phyloP scores from a whole-genome alignment of 495 filamentous ascomycete species.

The Aspergillus cavernicola region DNA sequence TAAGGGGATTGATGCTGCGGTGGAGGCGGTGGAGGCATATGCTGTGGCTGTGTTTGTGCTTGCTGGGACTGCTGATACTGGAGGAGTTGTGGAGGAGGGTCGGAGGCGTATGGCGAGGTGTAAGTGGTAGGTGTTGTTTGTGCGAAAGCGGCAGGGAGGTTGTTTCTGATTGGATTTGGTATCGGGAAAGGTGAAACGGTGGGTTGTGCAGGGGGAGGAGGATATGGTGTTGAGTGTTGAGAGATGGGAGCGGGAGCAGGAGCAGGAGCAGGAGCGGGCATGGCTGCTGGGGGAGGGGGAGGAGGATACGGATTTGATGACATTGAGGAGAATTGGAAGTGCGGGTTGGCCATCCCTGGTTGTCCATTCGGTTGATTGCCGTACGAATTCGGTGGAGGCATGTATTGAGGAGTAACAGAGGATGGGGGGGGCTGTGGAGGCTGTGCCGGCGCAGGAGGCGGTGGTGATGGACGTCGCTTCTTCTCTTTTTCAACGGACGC shows the following conservation, averaged over 20 bases:
- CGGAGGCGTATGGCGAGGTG: constrained; percentile 42
- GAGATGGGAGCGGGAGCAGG: constrained; percentile 20
- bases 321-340: constrained; percentile 45
- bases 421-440: constrained; percentile 30
- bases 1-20: constrained; percentile 29
- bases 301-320: constrained; percentile 31
- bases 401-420: constrained; percentile 37
- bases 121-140: constrained; percentile 38
- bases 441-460: constrained; percentile 46
- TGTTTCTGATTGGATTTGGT: constrained; percentile 41
- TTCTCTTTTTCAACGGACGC: constrained; percentile 68
- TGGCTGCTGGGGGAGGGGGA: constrained; percentile 15
- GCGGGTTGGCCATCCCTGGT: constrained; percentile 34
- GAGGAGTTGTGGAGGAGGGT: constrained; percentile 32
- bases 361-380: constrained; percentile 26
- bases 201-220: constrained; percentile 17
- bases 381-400: constrained; percentile 41
- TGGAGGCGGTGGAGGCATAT: constrained; percentile 21
- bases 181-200: constrained; percentile 33
- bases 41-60: constrained; percentile 9
- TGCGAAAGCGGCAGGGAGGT: constrained; percentile 42
- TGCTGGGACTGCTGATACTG: constrained; percentile 33
- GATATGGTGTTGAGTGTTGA: constrained; percentile 20
- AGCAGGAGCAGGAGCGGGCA: constrained; percentile 21
- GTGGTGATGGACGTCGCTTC: constrained; percentile 57